phyloP scores from a whole-genome alignment of 768 basidiomycete genomes.

The Trametes gibbosa region DNA sequence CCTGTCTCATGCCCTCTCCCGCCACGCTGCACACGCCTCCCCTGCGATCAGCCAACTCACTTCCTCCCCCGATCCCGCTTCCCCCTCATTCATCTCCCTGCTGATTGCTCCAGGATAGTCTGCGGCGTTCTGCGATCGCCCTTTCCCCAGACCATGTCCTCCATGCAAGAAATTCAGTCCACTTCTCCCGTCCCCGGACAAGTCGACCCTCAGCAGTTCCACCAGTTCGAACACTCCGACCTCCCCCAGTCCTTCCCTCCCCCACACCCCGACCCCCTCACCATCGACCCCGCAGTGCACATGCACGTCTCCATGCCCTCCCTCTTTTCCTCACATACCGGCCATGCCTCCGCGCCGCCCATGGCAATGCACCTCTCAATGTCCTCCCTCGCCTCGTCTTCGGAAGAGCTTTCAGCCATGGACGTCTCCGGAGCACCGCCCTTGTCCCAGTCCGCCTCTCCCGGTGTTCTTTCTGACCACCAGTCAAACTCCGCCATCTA shows the following conservation, averaged over 20 bases:
- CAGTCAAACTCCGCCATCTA: slow-evolving; percentile 33
- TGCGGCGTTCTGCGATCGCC: slow-evolving; percentile 16
- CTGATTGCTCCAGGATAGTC: not conserved
- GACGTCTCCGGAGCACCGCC: slow-evolving; percentile 22
- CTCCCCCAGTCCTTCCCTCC: slow-evolving; percentile 17
- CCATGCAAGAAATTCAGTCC: slow-evolving; percentile 24
- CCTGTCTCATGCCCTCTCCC: slow-evolving; percentile 4
- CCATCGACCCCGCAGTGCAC: slow-evolving; percentile 21
- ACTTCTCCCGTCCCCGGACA: slow-evolving; percentile 11
- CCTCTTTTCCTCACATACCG: slow-evolving; percentile 26
- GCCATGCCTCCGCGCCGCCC: slow-evolving; percentile 18
- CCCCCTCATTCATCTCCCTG: slow-evolving; percentile 17
- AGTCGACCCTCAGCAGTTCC: slow-evolving; percentile 25
- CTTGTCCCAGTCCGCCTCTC: slow-evolving; percentile 28
- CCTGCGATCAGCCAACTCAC: slow-evolving; percentile 1
- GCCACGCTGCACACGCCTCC: not conserved
- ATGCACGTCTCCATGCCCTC: slow-evolving; percentile 19
- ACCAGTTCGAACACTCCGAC: slow-evolving; percentile 15
- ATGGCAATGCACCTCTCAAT: slow-evolving; percentile 25
- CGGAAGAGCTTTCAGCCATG: slow-evolving; percentile 22
- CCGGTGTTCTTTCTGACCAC: slow-evolving; percentile 44
- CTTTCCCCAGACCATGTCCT: slow-evolving; percentile 17
- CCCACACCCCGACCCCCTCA: slow-evolving; percentile 22
- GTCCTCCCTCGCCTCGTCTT: slow-evolving; percentile 13
- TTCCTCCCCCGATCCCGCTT: not conserved